Percentiles rank a stretch among this genome's conserved stretches.
phyloP scores from a whole-genome alignment of 768 basidiomycete species.

The Leucogyrophana mollusca region DNA sequence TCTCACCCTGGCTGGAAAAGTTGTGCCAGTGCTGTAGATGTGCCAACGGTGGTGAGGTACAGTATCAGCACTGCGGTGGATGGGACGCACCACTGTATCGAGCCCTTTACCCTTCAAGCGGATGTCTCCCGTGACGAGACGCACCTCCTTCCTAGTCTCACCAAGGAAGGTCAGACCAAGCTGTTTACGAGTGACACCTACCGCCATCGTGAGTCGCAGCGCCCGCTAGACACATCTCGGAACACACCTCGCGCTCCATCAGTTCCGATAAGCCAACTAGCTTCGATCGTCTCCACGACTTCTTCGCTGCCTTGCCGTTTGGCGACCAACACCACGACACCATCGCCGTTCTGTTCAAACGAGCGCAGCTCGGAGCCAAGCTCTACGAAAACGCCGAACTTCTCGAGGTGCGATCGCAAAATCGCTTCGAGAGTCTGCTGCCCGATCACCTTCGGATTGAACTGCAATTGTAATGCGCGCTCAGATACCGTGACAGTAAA shows the following conservation, averaged over 20 bases:
- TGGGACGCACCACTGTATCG: slow-evolving; percentile 18
- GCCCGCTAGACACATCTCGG: neutral
- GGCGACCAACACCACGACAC: slow-evolving; percentile 36
- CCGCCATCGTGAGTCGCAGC: neutral
- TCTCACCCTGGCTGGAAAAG: no score
- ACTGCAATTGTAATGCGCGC: slow-evolving; percentile 1
- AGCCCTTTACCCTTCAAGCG: slow-evolving; percentile 27
- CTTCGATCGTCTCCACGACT: slow-evolving; percentile 22
- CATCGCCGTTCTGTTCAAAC: slow-evolving; percentile 36
- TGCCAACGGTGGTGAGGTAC: no score
- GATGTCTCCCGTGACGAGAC: slow-evolving; percentile 36
- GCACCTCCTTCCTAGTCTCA: slow-evolving; percentile 29
- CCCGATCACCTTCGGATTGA: slow-evolving; percentile 1
- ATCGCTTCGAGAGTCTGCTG: slow-evolving; percentile 12
- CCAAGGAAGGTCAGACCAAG: slow-evolving; percentile 43
- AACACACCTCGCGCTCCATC: slow-evolving; percentile 37
- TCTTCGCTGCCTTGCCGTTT: slow-evolving; percentile 16
- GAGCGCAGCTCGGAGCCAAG: slow-evolving; percentile 44
- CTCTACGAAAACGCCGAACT: slow-evolving; percentile 34
- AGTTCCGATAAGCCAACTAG: slow-evolving; percentile 38
- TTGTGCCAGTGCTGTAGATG: slow-evolving; percentile 21
- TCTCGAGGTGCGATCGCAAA: slow-evolving; percentile 27
- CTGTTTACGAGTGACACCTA: slow-evolving; percentile 36
- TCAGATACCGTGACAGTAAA: neutral
- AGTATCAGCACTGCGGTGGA: neutral